Evolutionary conservation across 257 asterid genomes (phyloP).

Genomic region (Solanum phureja): DNA sequence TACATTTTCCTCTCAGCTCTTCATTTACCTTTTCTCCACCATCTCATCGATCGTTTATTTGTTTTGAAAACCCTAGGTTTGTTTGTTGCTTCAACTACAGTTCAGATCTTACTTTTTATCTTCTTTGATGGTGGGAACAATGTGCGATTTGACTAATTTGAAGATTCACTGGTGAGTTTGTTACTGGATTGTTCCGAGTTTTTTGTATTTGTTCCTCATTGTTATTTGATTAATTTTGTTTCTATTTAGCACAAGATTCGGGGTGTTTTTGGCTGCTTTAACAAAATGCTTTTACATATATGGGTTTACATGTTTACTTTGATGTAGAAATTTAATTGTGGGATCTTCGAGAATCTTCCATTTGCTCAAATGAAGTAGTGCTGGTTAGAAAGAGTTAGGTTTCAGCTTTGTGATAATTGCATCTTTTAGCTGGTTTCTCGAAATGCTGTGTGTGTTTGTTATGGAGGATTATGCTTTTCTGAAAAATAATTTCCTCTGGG

Average conservation of each 20-base stretch:
- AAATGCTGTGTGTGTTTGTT: neutral
- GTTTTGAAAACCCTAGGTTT: neutral
- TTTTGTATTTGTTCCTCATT: neutral
- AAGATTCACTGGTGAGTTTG: constrained; percentile 28
- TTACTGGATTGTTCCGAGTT: neutral
- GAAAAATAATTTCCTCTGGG: neutral
- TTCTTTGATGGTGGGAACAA: neutral
- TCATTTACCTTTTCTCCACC: constrained; percentile 3
- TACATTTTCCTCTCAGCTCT: neutral
- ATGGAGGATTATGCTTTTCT: neutral
- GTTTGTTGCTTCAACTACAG: neutral
- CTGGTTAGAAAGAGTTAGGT: neutral
- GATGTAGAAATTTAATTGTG: neutral
- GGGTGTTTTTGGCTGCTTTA: neutral
- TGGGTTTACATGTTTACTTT: neutral
- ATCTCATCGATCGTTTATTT: neutral
- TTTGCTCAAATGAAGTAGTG: neutral
- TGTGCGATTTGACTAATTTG: neutral
- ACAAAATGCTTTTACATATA: neutral
- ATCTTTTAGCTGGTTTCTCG: neutral
- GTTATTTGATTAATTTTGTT: neutral
- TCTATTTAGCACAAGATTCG: neutral
- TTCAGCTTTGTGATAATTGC: neutral
- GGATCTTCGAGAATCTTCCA: neutral
- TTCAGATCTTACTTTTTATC: constrained; percentile 9